A percentile compares a stretch with the other conserved stretches of the same genome.
phyloP scores from a whole-genome alignment of 257 asterid species.

The Scutellaria baicalensis region DNA sequence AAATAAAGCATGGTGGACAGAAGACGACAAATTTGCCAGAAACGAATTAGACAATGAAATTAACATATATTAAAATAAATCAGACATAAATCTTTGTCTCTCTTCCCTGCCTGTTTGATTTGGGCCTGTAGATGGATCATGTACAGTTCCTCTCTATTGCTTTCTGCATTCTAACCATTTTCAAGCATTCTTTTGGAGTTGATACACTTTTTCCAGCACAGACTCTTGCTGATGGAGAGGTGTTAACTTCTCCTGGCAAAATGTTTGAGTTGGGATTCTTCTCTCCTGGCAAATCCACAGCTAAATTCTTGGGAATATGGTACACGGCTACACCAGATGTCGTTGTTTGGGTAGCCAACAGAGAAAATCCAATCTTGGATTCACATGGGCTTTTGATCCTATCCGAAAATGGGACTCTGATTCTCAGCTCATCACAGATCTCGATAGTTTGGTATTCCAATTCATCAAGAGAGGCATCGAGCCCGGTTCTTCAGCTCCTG shows the following conservation, averaged over 20 bases:
- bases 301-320: constrained; percentile 10
- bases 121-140: not conserved
- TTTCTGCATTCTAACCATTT: not conserved
- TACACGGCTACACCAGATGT: constrained; percentile 6
- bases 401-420: constrained; percentile 3
- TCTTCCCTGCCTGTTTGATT: too few relatives aligned
- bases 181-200: not conserved
- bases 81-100: too few relatives aligned
- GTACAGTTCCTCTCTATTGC: not conserved
- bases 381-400: not conserved
- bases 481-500: constrained; percentile 6
- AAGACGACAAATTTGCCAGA: too few relatives aligned
- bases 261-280: constrained; percentile 8
- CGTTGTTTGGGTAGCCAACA: constrained; percentile 18
- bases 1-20: too few relatives aligned
- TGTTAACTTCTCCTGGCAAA: not conserved
- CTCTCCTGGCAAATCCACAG: not conserved
- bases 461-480: not conserved
- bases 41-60: too few relatives aligned
- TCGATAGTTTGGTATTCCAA: not conserved
- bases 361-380: not conserved
- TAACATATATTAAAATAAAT: too few relatives aligned
- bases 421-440: not conserved
- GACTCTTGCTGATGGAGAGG: not conserved
- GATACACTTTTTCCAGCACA: not conserved